These are phyloP conservation scores for Pyrus pyrifolia DNA, from an alignment of 306 rosid genomes.

Conservation along the genomic window DNA sequence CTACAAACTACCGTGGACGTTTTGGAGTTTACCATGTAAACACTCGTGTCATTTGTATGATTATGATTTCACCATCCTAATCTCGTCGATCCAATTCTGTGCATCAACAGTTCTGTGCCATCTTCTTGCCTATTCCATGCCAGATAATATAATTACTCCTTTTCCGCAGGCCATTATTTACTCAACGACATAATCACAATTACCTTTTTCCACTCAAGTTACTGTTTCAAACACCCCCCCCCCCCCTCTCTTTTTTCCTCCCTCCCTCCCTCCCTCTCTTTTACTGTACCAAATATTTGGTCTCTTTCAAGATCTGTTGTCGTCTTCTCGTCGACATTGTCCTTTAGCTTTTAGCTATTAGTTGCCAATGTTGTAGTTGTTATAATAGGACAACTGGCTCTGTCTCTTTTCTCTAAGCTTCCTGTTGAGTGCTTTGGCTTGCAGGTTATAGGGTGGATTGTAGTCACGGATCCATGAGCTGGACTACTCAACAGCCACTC, in stretches of 20 bases:
- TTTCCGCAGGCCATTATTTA: not conserved
- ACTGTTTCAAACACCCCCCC: too few species aligned
- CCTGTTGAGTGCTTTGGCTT: not conserved
- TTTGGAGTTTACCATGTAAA: not conserved
- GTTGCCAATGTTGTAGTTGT: not conserved
- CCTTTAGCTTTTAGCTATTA: not conserved
- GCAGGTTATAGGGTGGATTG: not conserved
- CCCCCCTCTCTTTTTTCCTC: too few species aligned
- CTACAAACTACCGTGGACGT: not conserved
- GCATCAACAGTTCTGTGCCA: not conserved
- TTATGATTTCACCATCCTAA: not conserved
- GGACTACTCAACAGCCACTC: not conserved
- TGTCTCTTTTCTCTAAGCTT: not conserved
- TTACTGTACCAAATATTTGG: not conserved
- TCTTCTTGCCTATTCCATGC: not conserved
- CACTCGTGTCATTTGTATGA: not conserved
- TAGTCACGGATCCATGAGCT: conserved; percentile 2
- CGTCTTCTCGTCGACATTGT: not conserved
- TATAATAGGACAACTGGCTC: not conserved
- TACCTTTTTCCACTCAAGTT: not conserved
- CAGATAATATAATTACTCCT: not conserved
- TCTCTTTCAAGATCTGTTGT: not conserved
- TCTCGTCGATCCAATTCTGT: not conserved
- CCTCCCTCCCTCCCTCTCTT: not conserved
- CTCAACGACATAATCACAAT: not conserved